These are phyloP conservation scores for Yarrowia galli DNA, from an alignment of 1,139 yeast genomes.

Conservation along the genomic window DNA sequence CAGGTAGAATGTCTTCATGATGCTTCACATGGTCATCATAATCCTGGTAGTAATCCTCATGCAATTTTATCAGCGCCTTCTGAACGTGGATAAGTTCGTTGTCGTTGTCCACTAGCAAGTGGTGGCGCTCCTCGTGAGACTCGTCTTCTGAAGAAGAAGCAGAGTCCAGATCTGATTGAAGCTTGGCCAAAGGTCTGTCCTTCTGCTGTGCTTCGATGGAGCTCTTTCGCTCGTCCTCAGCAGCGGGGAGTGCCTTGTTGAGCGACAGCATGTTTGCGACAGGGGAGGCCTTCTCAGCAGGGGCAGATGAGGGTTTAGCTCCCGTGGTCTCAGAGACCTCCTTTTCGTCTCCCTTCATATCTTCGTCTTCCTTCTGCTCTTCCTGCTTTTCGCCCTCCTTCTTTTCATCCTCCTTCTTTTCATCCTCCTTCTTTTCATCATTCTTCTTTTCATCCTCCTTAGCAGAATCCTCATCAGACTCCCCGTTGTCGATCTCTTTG, in stretches of 20 bases:
- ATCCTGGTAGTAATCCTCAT: slow-evolving; percentile 66
- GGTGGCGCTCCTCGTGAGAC: slow-evolving; percentile 48
- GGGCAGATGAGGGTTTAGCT: slow-evolving; percentile 3
- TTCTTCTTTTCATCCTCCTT: slow-evolving; percentile 31
- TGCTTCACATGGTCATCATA: slow-evolving; percentile 37
- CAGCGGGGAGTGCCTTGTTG: slow-evolving; percentile 45
- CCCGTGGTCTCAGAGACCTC: neutral
- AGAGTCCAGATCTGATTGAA: slow-evolving; percentile 76
- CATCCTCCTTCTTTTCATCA: slow-evolving; percentile 9
- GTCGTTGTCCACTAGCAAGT: slow-evolving; percentile 80
- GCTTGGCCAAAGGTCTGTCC: slow-evolving; percentile 81
- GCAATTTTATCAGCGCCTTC: slow-evolving; percentile 67
- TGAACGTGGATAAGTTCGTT: slow-evolving; percentile 73
- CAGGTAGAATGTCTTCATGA: slow-evolving; percentile 45
- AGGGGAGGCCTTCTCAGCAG: slow-evolving; percentile 41
- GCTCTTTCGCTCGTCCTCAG: slow-evolving; percentile 60
- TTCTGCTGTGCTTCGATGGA: slow-evolving; percentile 71
- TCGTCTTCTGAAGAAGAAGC: slow-evolving; percentile 45
- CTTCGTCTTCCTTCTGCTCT: neutral
- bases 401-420: slow-evolving; percentile 34
- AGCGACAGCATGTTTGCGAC: slow-evolving; percentile 45
- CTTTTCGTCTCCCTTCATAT: neutral
- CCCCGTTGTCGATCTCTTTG: slow-evolving; percentile 14
- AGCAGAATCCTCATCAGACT: slow-evolving; percentile 42
- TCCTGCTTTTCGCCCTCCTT: neutral